Conservation (phyloP, 2,329 filamentous ascomycete species). For the Mycosphaerelloides madeirae region DNA sequence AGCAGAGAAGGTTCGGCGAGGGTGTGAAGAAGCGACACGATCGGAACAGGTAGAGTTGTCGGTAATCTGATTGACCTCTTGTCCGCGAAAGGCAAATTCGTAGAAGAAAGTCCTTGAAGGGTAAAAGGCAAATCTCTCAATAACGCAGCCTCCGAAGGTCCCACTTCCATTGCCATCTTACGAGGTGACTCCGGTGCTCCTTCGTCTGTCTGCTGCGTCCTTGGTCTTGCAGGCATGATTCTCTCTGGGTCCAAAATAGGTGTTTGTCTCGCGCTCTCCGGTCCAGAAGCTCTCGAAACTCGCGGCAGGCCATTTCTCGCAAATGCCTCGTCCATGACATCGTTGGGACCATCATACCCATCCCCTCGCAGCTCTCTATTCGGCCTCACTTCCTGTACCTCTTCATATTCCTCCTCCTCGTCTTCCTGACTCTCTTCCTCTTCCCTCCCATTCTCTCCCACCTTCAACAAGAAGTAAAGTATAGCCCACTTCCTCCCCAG, state of each 20-base stretch:
- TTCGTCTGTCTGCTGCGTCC: slow-evolving; percentile 11
- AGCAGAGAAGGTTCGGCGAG: slow-evolving; percentile 91
- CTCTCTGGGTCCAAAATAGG: slow-evolving; percentile 19
- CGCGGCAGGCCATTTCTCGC: slow-evolving; percentile 42
- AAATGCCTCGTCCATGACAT: slow-evolving; percentile 46
- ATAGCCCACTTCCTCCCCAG: slow-evolving; percentile 97
- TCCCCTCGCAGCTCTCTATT: slow-evolving; percentile 5
- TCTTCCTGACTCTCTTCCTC: slow-evolving; percentile 6
- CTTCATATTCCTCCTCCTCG: slow-evolving; percentile 11
- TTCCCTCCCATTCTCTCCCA: slow-evolving; percentile 54
- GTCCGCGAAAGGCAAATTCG: slow-evolving; percentile 70
- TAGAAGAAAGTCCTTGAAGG: slow-evolving; percentile 84
- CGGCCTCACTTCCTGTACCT: slow-evolving; percentile 3
- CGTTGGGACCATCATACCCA: slow-evolving; percentile 20
- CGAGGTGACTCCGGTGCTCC: slow-evolving; percentile 6
- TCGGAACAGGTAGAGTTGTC: slow-evolving; percentile 70
- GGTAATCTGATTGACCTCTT: slow-evolving; percentile 70
- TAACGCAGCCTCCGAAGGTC: slow-evolving; percentile 41
- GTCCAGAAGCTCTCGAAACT: slow-evolving; percentile 27
- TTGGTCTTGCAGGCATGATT: slow-evolving; percentile 19
- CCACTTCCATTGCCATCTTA: slow-evolving; percentile 8
- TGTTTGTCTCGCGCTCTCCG: slow-evolving; percentile 22
- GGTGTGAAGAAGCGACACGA: slow-evolving; percentile 81
- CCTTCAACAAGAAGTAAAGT: slow-evolving; percentile 79
- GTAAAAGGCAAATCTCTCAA: slow-evolving; percentile 79